Evolutionary conservation across 1,284 basidiomycete genomes (phyloP), one percentile per base, ranked within the genome.

Genomic region (Leucoagaricus sp.): DNA sequence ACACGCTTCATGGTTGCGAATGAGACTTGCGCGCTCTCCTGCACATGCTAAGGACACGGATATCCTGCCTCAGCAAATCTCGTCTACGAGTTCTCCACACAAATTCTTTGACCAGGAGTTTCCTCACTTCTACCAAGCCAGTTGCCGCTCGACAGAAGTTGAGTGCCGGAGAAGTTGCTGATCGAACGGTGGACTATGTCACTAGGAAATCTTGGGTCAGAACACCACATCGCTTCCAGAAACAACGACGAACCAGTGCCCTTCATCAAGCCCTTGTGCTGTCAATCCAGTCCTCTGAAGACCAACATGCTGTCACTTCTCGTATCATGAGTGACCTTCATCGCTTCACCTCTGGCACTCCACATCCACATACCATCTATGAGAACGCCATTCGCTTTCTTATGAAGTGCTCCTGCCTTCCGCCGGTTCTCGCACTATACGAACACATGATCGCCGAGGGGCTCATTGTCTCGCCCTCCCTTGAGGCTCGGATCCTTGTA

Each of bases 401-500:
- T 55, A 65, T 78, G 28, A 63, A 23, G 1, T 10, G n/a, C 2
- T 42, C 41, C 25, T 23, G 41, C 41, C 12, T 42, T 4, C 10
- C 41, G 33, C 25, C 19, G 7, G 21, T 31, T 7, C 13, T 31
- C 17, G 34, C 17, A 48, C 19, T 48, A 12, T 34, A 33, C 17
- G n/a, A 33, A 19, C 46, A 9, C 12, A 23, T 31, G 46, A 17
- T 31, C 17, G 29, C n/a, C 9, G 46, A 48, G n/a, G 29, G 28
- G 46, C 21, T 48, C 9, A 34, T 48, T 12, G 46, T 75, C 0
- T 67, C 75, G 12, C 58, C 68, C 7, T 57, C 69, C 9, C 72
- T 79, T 9, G 71, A 75, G 53, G 72, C 77, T 5, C 74, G 72
- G 52, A 75, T 84, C 65, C 52, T 69, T 3, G 71, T 75, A 4